Percentiles rank a stretch among this genome's conserved stretches.
phyloP scores from a whole-genome alignment of 495 filamentous ascomycete species.

The Penicillium malachiteum region DNA sequence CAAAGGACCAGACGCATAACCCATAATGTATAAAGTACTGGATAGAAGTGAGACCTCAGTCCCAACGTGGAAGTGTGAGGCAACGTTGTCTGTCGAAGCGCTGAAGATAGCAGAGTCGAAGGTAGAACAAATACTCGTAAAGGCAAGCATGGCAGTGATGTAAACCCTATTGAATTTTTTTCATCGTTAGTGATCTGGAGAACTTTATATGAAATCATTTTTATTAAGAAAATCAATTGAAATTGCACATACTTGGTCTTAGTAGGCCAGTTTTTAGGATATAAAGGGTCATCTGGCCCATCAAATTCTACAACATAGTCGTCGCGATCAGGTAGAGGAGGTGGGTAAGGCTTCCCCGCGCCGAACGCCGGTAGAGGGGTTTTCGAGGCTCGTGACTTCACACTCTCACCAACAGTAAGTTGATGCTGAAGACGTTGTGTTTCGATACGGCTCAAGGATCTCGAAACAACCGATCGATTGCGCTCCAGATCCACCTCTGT shows the following conservation, averaged over 20 bases:
- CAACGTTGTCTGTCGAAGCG: slow-evolving; percentile 17
- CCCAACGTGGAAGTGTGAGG: slow-evolving; percentile 48
- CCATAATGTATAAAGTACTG: slow-evolving; percentile 56
- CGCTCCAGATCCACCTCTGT: slow-evolving; percentile 71
- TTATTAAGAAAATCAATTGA: neutral
- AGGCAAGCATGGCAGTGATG: slow-evolving; percentile 36
- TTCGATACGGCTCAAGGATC: slow-evolving; percentile 72
- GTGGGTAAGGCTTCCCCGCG: slow-evolving; percentile 76
- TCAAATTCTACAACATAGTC: slow-evolving; percentile 59
- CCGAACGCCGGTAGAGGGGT: slow-evolving; percentile 53
- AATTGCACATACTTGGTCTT: slow-evolving; percentile 58
- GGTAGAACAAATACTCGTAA: slow-evolving; percentile 40
- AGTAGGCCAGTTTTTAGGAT: slow-evolving; percentile 79
- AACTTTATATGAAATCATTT: too few relatives aligned
- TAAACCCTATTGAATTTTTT: slow-evolving; percentile 13
- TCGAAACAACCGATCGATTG: slow-evolving; percentile 43
- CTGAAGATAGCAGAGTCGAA: slow-evolving; percentile 40
- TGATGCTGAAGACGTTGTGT: slow-evolving; percentile 41
- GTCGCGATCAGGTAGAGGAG: slow-evolving; percentile 51
- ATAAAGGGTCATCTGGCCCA: slow-evolving; percentile 70
- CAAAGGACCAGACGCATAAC: slow-evolving; percentile 60
- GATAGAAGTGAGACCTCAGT: slow-evolving; percentile 54
- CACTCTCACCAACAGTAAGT: slow-evolving; percentile 36
- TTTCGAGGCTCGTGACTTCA: slow-evolving; percentile 37
- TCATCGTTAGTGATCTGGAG: neutral